Evolutionary conservation across 2,329 filamentous ascomycete species (phyloP), one percentile per base, ranked within the genome.

Genomic region (Emmonsiellopsis sp.): DNA sequence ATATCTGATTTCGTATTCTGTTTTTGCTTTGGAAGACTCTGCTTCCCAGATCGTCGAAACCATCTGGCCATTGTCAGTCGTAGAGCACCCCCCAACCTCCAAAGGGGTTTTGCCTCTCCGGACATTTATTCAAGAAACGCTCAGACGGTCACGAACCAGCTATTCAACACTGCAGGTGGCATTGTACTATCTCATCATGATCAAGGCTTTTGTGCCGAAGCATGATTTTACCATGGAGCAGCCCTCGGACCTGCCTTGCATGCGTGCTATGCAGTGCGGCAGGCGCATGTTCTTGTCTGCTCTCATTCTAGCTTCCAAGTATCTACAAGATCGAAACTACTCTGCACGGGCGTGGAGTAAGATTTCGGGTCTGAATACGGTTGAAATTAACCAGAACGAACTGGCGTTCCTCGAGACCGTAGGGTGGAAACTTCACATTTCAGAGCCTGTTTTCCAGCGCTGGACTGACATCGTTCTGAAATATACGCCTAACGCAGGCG

Each of bases 271-370:
- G 65, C 91, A 95, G 71, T 97, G 93, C 71, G 93, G 93, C 53
- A 87, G 93, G 57, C 89, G 93, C 64, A 97, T 97, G 92, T 97
- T 98, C 68, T 80, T 98, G 52, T 85, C 93, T 9, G 91, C 92
- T 47, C 78, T 98, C 56, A 97, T 98, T 60, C 78, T 98, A 53
- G 93, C 93, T 2, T 97, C 93, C 37, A 98, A 98, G 75, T 98
- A 97, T 68, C 77, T 98, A 46, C 93, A 98, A 71, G 93, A 98
- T 68, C 86, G 92, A 61, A 98, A 97, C 73, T 98, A 95, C 72
- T 97, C 93, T 11, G 90, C 93, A 48, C 85, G 92, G 53, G 93
- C 93, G 42, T 98, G 93, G 93, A 97, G 92, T 71, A 97, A 95
- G 77, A 98, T 98, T 62, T 97, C 93, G 14, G 93, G 93, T n/a